Evolutionary conservation across 192 early-diverging fungal species (phyloP), one percentile per base, ranked within the genome.

Genomic region (Rhizophagus sp.): DNA sequence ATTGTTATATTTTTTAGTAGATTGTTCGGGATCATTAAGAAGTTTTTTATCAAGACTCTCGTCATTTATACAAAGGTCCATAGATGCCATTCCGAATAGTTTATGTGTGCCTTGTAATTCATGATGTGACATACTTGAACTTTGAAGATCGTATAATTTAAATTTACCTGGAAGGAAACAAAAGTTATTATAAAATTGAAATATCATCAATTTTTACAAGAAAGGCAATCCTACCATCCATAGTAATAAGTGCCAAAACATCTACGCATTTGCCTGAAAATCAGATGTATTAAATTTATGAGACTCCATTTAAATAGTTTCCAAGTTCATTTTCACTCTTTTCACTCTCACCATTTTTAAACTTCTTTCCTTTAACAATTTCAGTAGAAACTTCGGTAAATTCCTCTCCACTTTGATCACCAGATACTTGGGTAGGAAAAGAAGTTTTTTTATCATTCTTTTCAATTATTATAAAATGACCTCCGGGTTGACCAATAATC

Each of bases 41-140:
- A 33, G 41, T 22, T 34, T 62, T 24, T 80, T 75, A 33, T 76
- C 17, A 11, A 47, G 44, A 47, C 44, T 12, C 2, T 47, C 44
- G 44, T 36, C 74, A 22, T 82, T 68, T 9, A 50, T 73, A 17
- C 79, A 80, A 62, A 87, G 81, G 70, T 90, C 82, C 41, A 90
- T 81, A 17, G 85, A 84, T 44, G 86, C 83, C 65, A 90, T 79
- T 52, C 87, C 86, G 69, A 90, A 90, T 4, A 90, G 76, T 70
- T 90, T 90, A 70, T 90, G 89, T 1, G 87, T 88, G 10, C 87
- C 88, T n/a, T 83, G 79, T 15, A 90, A 76, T 50, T 90, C 89
- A 30, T 87, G 83, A 6, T 84, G 77, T n/a, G 82, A 82, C 30
- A 82, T 80, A 22, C 80, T 84, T 62, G 86, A 86, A 50, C 73